These are phyloP conservation scores for Auriscalpium orientale DNA, from an alignment of 768 basidiomycete species.

Conservation along the genomic window DNA sequence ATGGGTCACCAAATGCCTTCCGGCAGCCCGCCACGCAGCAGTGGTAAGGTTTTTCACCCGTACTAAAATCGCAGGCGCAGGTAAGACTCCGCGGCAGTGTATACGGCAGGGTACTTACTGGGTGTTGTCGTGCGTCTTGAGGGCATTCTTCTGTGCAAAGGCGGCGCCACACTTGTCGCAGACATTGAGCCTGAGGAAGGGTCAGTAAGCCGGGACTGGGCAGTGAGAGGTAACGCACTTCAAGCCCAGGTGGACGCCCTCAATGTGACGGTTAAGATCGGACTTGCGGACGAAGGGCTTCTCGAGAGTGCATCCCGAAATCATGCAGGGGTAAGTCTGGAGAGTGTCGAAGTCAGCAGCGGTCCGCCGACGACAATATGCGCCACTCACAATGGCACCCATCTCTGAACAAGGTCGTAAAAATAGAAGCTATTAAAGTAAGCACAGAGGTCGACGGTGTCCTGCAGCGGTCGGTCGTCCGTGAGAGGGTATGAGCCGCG, in stretches of 20 bases:
- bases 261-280: constrained; percentile 51
- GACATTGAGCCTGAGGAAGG: constrained; percentile 36
- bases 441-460: constrained; percentile 6
- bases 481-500: not conserved
- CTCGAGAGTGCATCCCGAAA: too few species aligned
- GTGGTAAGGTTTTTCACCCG: constrained; percentile 20
- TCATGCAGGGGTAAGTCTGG: too few species aligned
- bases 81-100: not conserved
- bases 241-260: constrained; percentile 38
- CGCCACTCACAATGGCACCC: not conserved
- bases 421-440: constrained; percentile 1
- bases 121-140: constrained; percentile 56
- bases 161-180: constrained; percentile 46
- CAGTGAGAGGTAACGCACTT: constrained; percentile 30
- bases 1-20: constrained; percentile 58
- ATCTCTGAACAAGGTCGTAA: constrained; percentile 3
- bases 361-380: too few species aligned
- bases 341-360: too few species aligned
- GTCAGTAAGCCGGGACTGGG: not conserved
- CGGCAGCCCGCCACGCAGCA: constrained; percentile 43
- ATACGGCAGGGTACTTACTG: constrained; percentile 42
- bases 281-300: constrained; percentile 49
- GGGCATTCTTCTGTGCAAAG: constrained; percentile 52
- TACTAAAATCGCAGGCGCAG: constrained; percentile 13
- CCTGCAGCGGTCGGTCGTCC: constrained; percentile 9